Evolutionary conservation across 1,284 basidiomycete genomes (phyloP).

Genomic region (Ceratobasidium sp.): DNA sequence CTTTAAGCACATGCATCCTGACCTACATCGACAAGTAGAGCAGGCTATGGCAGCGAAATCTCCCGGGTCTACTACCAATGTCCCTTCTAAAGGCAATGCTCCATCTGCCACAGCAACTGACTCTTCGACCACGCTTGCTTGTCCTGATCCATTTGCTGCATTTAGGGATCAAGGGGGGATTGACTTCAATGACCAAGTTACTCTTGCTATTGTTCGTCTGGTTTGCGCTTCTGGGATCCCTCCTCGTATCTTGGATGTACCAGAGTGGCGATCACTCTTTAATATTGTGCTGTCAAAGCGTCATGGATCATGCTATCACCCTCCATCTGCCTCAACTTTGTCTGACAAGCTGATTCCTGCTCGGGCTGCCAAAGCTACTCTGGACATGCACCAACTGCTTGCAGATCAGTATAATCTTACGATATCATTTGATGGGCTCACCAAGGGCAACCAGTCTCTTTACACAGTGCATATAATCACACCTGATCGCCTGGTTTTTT

Average conservation of each 20-base stretch:
- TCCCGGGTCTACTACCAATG: no score
- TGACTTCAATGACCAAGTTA: conserved; percentile 1
- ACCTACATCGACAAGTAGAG: background rate
- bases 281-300: background rate
- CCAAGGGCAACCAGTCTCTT: conserved; percentile 11
- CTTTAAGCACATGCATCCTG: background rate
- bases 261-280: background rate
- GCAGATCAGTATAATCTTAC: background rate
- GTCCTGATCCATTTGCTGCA: background rate
- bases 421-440: conserved; percentile 10
- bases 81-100: no score
- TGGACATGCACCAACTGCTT: background rate
- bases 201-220: conserved; percentile 2
- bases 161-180: conserved; percentile 9
- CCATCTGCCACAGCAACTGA: background rate
- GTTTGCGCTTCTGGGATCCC: conserved; percentile 15
- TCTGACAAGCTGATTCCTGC: conserved; percentile 23
- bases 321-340: conserved; percentile 23
- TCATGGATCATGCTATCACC: background rate
- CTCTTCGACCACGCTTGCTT: no score
- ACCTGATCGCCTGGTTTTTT: background rate
- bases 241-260: conserved; percentile 10
- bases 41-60: conserved; percentile 1
- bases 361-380: background rate
- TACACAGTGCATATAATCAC: conserved; percentile 14